A percentile compares a stretch with the other conserved stretches of the same genome.
These are phyloP conservation scores for Poronia punctata DNA, from an alignment of 495 filamentous ascomycete genomes.

Conservation along the genomic window DNA sequence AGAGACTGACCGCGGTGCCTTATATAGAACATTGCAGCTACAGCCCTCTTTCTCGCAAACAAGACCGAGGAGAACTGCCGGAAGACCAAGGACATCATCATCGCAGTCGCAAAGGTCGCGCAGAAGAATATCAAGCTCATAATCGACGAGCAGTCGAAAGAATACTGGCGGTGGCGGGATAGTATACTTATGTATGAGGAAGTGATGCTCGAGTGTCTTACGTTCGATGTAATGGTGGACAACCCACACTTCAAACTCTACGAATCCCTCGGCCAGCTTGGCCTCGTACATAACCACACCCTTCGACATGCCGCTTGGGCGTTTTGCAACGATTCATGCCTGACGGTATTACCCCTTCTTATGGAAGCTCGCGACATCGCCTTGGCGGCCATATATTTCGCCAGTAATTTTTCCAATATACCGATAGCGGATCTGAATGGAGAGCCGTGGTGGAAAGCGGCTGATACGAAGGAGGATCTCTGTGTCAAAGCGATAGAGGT, in stretches of 20 bases:
- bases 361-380: conserved; percentile 73
- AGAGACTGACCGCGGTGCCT: conserved; percentile 4
- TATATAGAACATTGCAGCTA: conserved; percentile 68
- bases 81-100: conserved; percentile 86
- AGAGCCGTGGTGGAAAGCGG: conserved; percentile 81
- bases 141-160: conserved; percentile 91
- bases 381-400: conserved; percentile 79
- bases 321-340: conserved; percentile 81
- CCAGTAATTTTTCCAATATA: conserved; percentile 59
- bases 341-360: conserved; percentile 79
- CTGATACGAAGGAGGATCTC: conserved; percentile 53
- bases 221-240: conserved; percentile 88
- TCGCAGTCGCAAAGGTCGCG: conserved; percentile 87
- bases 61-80: conserved; percentile 95
- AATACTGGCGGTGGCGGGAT: conserved; percentile 95
- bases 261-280: conserved; percentile 63
- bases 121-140: conserved; percentile 82
- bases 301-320: conserved; percentile 83
- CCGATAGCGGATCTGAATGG: conserved; percentile 69
- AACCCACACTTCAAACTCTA: conserved; percentile 76
- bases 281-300: conserved; percentile 61
- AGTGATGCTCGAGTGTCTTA: conserved; percentile 79
- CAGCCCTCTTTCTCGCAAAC: conserved; percentile 84
- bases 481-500: conserved; percentile 59
- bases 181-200: conserved; percentile 88